Evolutionary conservation across 1,284 basidiomycete species (phyloP), one percentile per base, ranked within the genome.

Genomic region (Naganishia albida): DNA sequence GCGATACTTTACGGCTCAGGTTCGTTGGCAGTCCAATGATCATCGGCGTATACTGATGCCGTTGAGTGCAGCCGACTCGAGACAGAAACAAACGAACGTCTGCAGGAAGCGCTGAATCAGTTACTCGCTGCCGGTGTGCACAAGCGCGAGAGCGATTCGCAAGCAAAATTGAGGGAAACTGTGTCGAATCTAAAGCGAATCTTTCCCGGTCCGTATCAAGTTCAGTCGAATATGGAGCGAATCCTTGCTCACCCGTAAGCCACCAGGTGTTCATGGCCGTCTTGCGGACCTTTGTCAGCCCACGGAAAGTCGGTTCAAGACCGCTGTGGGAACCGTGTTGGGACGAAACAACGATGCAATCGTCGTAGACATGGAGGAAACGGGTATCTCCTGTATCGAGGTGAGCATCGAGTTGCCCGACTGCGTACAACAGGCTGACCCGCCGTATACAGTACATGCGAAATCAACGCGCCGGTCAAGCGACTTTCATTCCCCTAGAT

Each of bases 341-440:
- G 96, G 95, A 0, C 85, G 94, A 65, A 94, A 99, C 76, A 89
- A 94, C 59, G 95, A 99, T 72, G 90, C 94, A 1, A 86, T 99
- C 63, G 90, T 99, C 2, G 94, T 99, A 1, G 94, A 98, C 72
- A 88, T 92, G 71, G 93, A 99, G 81, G 92, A 91, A 80, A 94
- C 91, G 0, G 96, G 93, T 1, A 96, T 98, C 68, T 92, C 95
- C 73, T 99, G 96, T 78, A 97, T 99, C 73, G 91, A 95, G 82
- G 90, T 90, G 69, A 20, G 34, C 44, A 26, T 25, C 23, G 4
- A 34, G 4, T 34, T 34, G 34, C n/a, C n/a, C n/a, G n/a, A n/a
- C n/a, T n/a, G n/a, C n/a, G 30, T 10, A n/a, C 25, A 46, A 12
- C 2, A 30, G 25, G 2, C 51, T 13, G 42, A 49, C 39, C 51